Evolutionary conservation across 1,139 yeast species (phyloP).

Genomic region (Debaryomyces robertsiae): DNA sequence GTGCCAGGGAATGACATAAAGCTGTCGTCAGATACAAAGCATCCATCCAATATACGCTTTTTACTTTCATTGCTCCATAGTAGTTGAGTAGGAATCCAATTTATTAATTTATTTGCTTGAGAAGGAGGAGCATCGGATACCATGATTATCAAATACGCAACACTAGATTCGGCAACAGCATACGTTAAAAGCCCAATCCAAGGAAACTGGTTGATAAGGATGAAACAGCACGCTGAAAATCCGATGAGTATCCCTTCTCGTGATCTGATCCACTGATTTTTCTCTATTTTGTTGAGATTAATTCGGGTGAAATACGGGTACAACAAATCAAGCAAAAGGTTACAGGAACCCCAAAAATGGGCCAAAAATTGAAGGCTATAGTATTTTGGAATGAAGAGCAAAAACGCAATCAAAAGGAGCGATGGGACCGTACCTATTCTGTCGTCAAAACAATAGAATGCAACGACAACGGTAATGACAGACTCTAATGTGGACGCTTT

Average conservation of each 20-base stretch:
- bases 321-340: slow-evolving; percentile 49
- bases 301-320: slow-evolving; percentile 54
- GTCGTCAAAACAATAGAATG: slow-evolving; percentile 47
- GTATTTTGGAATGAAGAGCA: slow-evolving; percentile 35
- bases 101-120: slow-evolving; percentile 22
- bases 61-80: slow-evolving; percentile 27
- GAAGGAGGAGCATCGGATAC: slow-evolving; percentile 56
- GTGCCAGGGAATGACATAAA: slow-evolving; percentile 10
- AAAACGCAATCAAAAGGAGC: slow-evolving; percentile 33
- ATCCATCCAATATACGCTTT: slow-evolving; percentile 9
- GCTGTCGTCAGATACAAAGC: slow-evolving; percentile 11
- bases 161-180: slow-evolving; percentile 56
- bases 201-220: slow-evolving; percentile 44
- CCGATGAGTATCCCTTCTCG: slow-evolving; percentile 63
- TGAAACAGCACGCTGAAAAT: slow-evolving; percentile 54
- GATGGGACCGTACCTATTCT: slow-evolving; percentile 53
- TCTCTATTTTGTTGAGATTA: slow-evolving; percentile 48
- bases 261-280: slow-evolving; percentile 53
- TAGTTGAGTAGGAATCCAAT: slow-evolving; percentile 37
- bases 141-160: slow-evolving; percentile 58
- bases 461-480: slow-evolving; percentile 40
- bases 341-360: slow-evolving; percentile 49
- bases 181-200: slow-evolving; percentile 51
- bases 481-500: slow-evolving; percentile 42
- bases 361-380: slow-evolving; percentile 40